A percentile compares a stretch with the other conserved stretches of the same genome.
phyloP scores from a whole-genome alignment of 2,329 filamentous ascomycete species.

The Tolypocladium cylindrosporum region DNA sequence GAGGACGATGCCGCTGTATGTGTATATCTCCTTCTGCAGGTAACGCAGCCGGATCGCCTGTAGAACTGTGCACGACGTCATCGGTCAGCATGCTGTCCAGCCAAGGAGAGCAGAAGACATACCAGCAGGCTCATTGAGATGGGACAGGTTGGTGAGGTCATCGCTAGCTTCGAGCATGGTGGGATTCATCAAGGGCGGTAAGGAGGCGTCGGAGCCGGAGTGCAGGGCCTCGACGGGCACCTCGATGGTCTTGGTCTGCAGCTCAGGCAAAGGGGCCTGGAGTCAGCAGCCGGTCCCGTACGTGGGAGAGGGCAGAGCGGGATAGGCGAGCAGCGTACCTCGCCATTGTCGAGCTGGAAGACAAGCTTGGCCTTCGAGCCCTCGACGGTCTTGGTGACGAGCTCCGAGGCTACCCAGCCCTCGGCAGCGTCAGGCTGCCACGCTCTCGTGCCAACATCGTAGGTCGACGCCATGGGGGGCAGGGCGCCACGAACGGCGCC shows the following conservation, averaged over 20 bases:
- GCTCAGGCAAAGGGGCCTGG: neutral
- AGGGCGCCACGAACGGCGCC: constrained; percentile 4
- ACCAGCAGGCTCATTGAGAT: constrained; percentile 97
- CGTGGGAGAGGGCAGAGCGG: neutral
- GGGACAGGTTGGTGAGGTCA: constrained; percentile 92
- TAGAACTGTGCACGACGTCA: constrained; percentile 51
- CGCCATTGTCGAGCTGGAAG: constrained; percentile 86
- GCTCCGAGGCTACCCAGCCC: constrained; percentile 95
- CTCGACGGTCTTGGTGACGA: constrained; percentile 72
- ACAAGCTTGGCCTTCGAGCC: constrained; percentile 80
- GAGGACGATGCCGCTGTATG: constrained; percentile 95
- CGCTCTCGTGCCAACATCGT: constrained; percentile 92
- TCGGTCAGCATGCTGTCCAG: constrained; percentile 10
- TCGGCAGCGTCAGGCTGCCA: constrained; percentile 96
- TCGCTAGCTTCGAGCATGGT: constrained; percentile 97
- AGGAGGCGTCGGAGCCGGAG: constrained; percentile 62
- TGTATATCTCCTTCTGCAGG: constrained; percentile 98
- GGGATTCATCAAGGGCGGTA: constrained; percentile 96
- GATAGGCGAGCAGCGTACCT: constrained; percentile 46
- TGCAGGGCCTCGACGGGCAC: constrained; percentile 68
- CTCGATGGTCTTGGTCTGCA: constrained; percentile 67
- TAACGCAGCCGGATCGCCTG: constrained; percentile 97
- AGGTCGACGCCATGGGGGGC: constrained; percentile 73
- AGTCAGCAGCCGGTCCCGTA: constrained; percentile 2
- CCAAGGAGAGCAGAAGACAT: constrained; percentile 15